Conservation (phyloP, 208 protist species). For the Sergeia podlipaevii region DNA sequence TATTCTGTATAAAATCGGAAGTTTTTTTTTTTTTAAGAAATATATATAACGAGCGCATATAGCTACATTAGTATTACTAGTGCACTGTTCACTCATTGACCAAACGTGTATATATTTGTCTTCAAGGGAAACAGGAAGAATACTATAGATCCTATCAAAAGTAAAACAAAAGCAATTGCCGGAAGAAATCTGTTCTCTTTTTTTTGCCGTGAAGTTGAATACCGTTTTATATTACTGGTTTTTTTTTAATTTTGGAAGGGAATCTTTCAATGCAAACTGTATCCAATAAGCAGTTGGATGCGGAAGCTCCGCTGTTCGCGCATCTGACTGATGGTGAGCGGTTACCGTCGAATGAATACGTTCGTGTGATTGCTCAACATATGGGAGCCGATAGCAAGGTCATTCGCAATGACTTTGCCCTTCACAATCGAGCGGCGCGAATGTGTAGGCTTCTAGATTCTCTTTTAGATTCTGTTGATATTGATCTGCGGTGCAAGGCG, state of each 20-base stretch:
- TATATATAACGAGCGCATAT: too few species aligned
- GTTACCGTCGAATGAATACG: conserved; percentile 56
- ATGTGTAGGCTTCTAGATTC: conserved; percentile 74
- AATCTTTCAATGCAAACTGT: too few species aligned
- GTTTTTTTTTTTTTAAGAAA: too few species aligned
- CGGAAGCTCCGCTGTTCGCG: conserved; percentile 18
- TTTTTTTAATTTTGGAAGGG: conserved; percentile 6
- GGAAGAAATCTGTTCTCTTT: conserved; percentile 6
- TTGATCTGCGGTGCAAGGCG: conserved; percentile 28
- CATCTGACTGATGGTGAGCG: conserved; percentile 20
- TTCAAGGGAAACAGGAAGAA: too few species aligned
- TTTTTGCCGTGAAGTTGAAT: conserved; percentile 1
- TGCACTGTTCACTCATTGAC: too few species aligned
- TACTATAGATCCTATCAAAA: too few species aligned
- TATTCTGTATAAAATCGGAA: too few species aligned
- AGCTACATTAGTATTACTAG: too few species aligned
- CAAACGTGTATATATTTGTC: too few species aligned
- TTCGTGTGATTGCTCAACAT: conserved; percentile 55
- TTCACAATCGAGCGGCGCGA: conserved; percentile 71
- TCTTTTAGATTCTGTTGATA: conserved; percentile 57
- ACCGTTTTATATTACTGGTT: conserved; percentile 1
- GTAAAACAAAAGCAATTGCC: too few species aligned
- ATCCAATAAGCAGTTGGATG: neutral
- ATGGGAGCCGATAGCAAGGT: conserved; percentile 16
- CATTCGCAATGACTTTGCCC: conserved; percentile 55